phyloP scores from a whole-genome alignment of 169 alveolate genomes.

The Blepharisma undulans region DNA sequence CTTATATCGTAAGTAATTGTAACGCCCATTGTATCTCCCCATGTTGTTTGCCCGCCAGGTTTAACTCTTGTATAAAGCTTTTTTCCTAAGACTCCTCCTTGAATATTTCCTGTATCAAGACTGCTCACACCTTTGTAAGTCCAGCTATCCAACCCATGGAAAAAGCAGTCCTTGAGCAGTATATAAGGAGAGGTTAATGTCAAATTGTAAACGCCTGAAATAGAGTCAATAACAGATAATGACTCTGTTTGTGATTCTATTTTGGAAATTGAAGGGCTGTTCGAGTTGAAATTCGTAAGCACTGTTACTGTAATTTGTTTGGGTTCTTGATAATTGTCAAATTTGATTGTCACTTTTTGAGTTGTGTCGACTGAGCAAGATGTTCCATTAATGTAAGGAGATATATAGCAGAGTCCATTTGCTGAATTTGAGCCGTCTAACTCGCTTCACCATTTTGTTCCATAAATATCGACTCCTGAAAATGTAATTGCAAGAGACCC shows the following conservation, averaged over 20 bases:
- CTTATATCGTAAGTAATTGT: neutral
- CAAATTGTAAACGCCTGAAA: no score
- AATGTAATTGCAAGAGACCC: neutral
- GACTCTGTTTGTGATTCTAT: neutral
- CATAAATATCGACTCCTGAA: neutral
- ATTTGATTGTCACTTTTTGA: neutral
- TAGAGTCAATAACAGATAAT: neutral
- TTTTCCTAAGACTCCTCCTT: neutral
- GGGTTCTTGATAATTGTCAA: neutral
- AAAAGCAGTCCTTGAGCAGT: neutral
- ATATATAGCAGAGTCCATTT: neutral
- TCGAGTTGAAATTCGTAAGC: neutral
- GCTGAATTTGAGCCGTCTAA: neutral
- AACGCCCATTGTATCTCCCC: neutral
- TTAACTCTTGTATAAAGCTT: neutral
- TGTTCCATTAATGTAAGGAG: neutral
- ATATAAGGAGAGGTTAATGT: neutral
- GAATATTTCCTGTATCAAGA: neutral
- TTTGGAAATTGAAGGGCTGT: neutral
- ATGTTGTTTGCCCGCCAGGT: neutral
- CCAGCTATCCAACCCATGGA: neutral
- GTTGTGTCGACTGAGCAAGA: neutral
- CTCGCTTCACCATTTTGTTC: neutral
- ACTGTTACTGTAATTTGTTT: neutral
- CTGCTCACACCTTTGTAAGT: neutral